These are phyloP conservation scores for Canavalia gladiata DNA, from an alignment of 306 rosid genomes.

Conservation along the genomic window DNA sequence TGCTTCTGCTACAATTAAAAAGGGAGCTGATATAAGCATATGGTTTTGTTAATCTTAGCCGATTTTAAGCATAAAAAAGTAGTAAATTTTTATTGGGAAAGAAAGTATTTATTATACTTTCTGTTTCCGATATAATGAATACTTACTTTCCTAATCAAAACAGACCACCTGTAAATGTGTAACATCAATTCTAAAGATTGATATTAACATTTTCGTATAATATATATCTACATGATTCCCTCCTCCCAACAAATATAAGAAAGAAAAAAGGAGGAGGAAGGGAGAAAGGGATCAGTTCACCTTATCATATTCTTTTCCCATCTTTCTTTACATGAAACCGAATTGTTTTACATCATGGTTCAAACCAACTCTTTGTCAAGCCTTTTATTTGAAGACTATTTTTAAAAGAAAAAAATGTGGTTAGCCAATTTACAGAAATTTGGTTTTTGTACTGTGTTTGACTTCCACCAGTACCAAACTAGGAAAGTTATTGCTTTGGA, in stretches of 20 bases:
- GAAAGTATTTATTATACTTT: too few species aligned
- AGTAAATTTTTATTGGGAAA: too few species aligned
- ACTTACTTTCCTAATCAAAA: too few species aligned
- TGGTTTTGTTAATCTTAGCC: too few species aligned
- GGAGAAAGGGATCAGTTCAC: conserved; percentile 19
- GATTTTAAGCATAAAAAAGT: neutral
- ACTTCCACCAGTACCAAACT: conserved; percentile 28
- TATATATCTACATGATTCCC: neutral
- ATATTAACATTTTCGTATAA: neutral
- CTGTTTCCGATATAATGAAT: too few species aligned
- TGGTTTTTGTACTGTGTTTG: conserved; percentile 22
- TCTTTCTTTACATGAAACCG: conserved; percentile 27
- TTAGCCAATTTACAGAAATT: conserved; percentile 18
- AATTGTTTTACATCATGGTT: conserved; percentile 24
- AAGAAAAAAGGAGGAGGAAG: neutral
- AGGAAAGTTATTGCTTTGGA: conserved; percentile 16
- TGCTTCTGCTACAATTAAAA: conserved; percentile 29
- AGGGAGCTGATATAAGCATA: conserved; percentile 3
- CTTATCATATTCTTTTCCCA: conserved; percentile 20
- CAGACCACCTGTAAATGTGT: too few species aligned
- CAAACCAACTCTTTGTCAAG: conserved; percentile 14
- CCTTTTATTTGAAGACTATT: conserved; percentile 37
- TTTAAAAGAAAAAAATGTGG: neutral
- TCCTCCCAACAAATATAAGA: conserved; percentile 13
- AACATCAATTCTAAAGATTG: too few species aligned